A percentile compares a stretch with the other conserved stretches of the same genome.
These are phyloP conservation scores for Zasmidium citrigriseum DNA, from an alignment of 2,329 filamentous ascomycete genomes.

Conservation along the genomic window DNA sequence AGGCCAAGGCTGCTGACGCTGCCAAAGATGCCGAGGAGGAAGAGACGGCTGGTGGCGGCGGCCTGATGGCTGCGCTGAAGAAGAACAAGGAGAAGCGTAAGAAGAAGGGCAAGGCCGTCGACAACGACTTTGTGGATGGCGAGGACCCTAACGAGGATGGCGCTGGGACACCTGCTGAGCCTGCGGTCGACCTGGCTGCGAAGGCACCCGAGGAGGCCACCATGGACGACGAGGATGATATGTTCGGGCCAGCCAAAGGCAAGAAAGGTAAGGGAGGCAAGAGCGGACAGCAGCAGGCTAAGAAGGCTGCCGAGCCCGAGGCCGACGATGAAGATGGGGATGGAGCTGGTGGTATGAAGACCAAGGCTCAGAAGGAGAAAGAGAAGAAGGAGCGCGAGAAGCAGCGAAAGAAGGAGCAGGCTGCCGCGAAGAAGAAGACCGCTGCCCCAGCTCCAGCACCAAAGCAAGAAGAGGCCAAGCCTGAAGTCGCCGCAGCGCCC, in stretches of 20 bases:
- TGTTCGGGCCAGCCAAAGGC: conserved; percentile 79
- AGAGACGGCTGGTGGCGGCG: conserved; percentile 51
- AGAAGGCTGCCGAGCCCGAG: conserved; percentile 53
- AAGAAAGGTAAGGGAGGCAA: conserved; percentile 54
- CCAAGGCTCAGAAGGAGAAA: conserved; percentile 98
- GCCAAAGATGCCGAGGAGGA: conserved; percentile 53
- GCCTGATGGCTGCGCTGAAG: conserved; percentile 51
- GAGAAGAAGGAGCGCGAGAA: conserved; percentile 98
- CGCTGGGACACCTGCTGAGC: conserved; percentile 42
- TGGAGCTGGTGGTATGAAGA: conserved; percentile 71
- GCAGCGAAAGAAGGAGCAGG: conserved; percentile 97
- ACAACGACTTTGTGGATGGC: conserved; percentile 69
- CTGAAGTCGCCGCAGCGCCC: conserved; percentile 56
- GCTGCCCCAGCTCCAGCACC: conserved; percentile 34
- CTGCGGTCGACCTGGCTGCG: conserved; percentile 49
- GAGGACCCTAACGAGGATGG: conserved; percentile 56
- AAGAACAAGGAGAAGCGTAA: conserved; percentile 73
- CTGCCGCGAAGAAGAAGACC: conserved; percentile 79
- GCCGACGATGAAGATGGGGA: conserved; percentile 53
- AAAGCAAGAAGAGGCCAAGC: conserved; percentile 32
- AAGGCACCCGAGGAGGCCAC: conserved; percentile 81
- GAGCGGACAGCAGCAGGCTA: conserved; percentile 34
- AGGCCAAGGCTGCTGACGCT: conserved; percentile 48
- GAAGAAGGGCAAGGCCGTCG: conserved; percentile 77
- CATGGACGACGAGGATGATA: conserved; percentile 63